phyloP scores from a whole-genome alignment of 495 filamentous ascomycete genomes.

The Aspergillus incahuasiensis region DNA sequence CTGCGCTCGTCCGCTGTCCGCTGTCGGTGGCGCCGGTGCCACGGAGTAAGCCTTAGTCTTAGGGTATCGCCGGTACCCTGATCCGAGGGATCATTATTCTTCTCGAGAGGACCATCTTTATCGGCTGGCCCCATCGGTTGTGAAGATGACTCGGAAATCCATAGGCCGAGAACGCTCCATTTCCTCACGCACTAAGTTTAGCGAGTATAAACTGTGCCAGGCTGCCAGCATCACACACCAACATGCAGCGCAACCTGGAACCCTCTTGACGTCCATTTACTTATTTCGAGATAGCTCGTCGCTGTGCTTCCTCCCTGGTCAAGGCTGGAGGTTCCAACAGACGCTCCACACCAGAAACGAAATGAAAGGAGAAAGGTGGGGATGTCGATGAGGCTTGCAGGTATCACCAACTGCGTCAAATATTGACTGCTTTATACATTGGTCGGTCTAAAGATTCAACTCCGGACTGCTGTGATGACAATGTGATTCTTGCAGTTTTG shows the following conservation, averaged over 20 bases:
- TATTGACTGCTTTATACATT: conserved; percentile 15
- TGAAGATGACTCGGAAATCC: conserved; percentile 14
- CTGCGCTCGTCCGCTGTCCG: no score
- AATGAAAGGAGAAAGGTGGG: conserved; percentile 4
- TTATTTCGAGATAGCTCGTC: conserved; percentile 3
- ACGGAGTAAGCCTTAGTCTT: conserved; percentile 12
- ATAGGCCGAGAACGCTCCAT: conserved; percentile 20
- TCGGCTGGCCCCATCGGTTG: conserved; percentile 5
- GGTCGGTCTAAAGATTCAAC: conserved; percentile 11
- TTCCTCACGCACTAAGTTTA: conserved; percentile 18
- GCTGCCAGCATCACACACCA: conserved; percentile 23
- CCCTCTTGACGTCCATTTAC: conserved; percentile 1
- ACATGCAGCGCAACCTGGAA: conserved; percentile 4
- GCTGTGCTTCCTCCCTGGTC: background rate
- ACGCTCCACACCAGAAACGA: conserved; percentile 6
- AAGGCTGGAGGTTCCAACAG: conserved; percentile 2
- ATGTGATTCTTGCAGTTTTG: conserved; percentile 23
- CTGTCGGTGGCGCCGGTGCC: conserved; percentile 15
- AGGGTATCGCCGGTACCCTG: conserved; percentile 9
- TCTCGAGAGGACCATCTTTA: conserved; percentile 4
- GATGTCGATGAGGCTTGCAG: conserved; percentile 13
- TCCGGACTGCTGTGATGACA: conserved; percentile 20
- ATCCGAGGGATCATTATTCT: conserved; percentile 5
- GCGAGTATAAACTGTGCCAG: conserved; percentile 16
- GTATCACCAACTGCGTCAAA: conserved; percentile 40